Conservation (phyloP, 2,329 filamentous ascomycete genomes). For the Alternaria sp. region DNA sequence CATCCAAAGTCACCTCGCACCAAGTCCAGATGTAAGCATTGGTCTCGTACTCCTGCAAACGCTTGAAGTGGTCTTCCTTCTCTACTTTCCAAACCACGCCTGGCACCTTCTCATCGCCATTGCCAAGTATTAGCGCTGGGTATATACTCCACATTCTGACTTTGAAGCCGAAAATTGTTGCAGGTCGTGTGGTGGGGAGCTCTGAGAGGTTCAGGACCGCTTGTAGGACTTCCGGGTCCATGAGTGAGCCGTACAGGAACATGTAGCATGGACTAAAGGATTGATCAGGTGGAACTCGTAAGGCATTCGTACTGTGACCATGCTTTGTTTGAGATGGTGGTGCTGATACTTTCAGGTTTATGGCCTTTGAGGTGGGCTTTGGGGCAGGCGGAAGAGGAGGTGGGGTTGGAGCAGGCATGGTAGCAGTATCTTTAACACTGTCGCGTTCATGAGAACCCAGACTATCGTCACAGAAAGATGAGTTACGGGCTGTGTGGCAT, state of each 20-base stretch:
- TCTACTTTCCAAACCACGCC: slow-evolving; percentile 22
- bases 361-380: not conserved
- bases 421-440: not conserved
- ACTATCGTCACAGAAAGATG: not conserved
- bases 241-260: slow-evolving; percentile 45
- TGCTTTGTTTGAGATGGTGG: not conserved
- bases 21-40: slow-evolving; percentile 22
- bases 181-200: slow-evolving; percentile 23
- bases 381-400: not conserved
- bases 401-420: not conserved
- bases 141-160: slow-evolving; percentile 46
- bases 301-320: not conserved
- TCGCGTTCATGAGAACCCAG: not conserved
- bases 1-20: slow-evolving; percentile 20
- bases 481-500: not conserved
- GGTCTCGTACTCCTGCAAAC: slow-evolving; percentile 29
- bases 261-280: slow-evolving; percentile 30
- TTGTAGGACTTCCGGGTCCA: slow-evolving; percentile 40
- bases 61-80: slow-evolving; percentile 19
- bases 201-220: slow-evolving; percentile 32
- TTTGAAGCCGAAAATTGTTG: slow-evolving; percentile 30
- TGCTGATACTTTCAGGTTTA: not conserved
- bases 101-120: slow-evolving; percentile 5
- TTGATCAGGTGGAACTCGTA: not conserved
- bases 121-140: slow-evolving; percentile 20